phyloP scores from a whole-genome alignment of 768 basidiomycete species.

The Cyathus striatus region DNA sequence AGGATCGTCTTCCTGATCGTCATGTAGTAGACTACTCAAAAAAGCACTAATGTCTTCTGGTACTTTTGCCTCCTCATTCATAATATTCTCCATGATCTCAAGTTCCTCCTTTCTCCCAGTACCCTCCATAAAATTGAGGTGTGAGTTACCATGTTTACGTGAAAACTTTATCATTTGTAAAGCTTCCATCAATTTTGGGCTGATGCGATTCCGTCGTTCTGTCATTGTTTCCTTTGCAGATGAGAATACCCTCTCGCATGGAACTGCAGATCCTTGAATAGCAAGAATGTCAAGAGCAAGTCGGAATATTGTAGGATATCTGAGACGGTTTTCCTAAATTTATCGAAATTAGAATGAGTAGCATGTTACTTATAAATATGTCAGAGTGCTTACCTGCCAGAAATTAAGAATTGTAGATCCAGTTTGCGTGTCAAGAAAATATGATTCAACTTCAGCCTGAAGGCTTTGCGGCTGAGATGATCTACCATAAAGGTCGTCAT shows the following conservation, averaged over 20 bases:
- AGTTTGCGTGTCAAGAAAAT: slow-evolving; percentile 8
- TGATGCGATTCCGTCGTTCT: slow-evolving; percentile 14
- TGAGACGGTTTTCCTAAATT: slow-evolving; percentile 13
- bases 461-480: too few species aligned
- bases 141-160: slow-evolving; percentile 12
- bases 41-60: too few species aligned
- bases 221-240: slow-evolving; percentile 24
- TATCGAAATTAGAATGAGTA: background rate
- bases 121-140: slow-evolving; percentile 18
- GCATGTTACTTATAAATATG: background rate
- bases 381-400: slow-evolving; percentile 15
- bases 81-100: too few species aligned
- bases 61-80: too few species aligned
- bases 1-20: too few species aligned
- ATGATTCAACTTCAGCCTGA: slow-evolving; percentile 15
- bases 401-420: slow-evolving; percentile 6
- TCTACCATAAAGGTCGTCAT: too few species aligned
- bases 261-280: slow-evolving; percentile 26
- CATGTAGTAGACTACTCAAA: too few species aligned
- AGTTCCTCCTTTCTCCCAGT: too few species aligned
- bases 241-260: slow-evolving; percentile 24
- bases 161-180: slow-evolving; percentile 25
- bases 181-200: slow-evolving; percentile 16
- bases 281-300: slow-evolving; percentile 23
- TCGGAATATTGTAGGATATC: slow-evolving; percentile 19